These are phyloP conservation scores for Pseudohyphozyma bogoriensis DNA, from an alignment of 768 basidiomycete genomes.

Conservation along the genomic window DNA sequence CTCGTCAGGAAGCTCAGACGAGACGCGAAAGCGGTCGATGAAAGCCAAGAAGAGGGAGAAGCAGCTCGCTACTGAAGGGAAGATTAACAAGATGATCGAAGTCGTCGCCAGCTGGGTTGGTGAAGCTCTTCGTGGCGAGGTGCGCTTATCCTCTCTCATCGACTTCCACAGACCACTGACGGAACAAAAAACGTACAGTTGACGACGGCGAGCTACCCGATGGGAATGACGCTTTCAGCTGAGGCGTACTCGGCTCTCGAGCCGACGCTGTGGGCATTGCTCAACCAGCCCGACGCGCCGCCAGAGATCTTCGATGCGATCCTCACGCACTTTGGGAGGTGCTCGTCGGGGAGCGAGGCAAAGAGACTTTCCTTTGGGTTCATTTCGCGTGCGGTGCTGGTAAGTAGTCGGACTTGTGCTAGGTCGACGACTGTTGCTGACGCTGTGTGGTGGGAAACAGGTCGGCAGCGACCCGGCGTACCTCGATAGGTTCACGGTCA, in stretches of 20 bases:
- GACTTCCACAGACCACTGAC: too few species aligned
- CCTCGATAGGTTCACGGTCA: constrained; percentile 10
- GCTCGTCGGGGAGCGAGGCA: constrained; percentile 51
- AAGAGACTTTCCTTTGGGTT: constrained; percentile 67
- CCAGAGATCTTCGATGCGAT: constrained; percentile 45
- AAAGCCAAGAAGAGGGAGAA: not conserved
- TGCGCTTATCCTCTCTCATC: constrained; percentile 29
- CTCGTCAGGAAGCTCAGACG: not conserved
- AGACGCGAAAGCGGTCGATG: not conserved
- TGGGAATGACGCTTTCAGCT: constrained; percentile 15
- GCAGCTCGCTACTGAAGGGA: not conserved
- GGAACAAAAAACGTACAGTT: too few species aligned
- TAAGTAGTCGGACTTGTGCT: constrained; percentile 39
- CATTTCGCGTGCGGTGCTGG: constrained; percentile 58
- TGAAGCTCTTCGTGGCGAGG: constrained; percentile 15
- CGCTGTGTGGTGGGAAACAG: not conserved
- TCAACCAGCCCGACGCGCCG: constrained; percentile 35
- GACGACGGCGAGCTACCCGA: not conserved
- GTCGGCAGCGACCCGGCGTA: constrained; percentile 12
- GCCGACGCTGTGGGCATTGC: constrained; percentile 47
- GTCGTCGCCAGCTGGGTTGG: constrained; percentile 28
- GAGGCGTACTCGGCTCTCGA: constrained; percentile 45
- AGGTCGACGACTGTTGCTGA: not conserved
- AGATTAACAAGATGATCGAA: constrained; percentile 2
- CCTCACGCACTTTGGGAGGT: constrained; percentile 56